Percentiles rank a stretch among this genome's conserved stretches.
phyloP scores from a whole-genome alignment of 2,329 filamentous ascomycete genomes.

The Arthrobotrys iridis region DNA sequence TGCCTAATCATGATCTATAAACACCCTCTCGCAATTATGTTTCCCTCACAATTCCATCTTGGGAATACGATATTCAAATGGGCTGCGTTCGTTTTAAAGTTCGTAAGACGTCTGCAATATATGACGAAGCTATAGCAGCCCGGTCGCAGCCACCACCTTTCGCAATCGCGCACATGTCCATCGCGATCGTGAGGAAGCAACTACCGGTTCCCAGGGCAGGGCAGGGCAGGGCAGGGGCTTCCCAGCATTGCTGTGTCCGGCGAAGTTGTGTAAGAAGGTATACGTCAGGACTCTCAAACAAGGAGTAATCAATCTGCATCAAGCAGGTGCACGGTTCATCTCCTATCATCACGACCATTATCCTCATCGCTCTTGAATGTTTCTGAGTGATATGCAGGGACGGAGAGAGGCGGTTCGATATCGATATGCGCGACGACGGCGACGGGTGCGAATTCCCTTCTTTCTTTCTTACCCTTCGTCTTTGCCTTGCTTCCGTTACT shows the following conservation, averaged over 20 bases:
- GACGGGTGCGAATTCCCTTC: constrained; percentile 5
- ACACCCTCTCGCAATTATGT: background rate
- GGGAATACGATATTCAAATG: background rate
- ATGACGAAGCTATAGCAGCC: constrained; percentile 1
- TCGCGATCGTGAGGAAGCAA: background rate
- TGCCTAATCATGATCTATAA: background rate
- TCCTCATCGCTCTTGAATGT: background rate
- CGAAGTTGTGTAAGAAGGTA: background rate
- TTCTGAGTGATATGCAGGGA: constrained; percentile 4
- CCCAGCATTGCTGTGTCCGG: background rate
- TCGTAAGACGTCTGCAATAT: constrained; percentile 39
- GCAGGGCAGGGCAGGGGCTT: background rate
- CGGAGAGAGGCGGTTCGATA: constrained; percentile 16
- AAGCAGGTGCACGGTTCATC: constrained; percentile 23
- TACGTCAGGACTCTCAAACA: constrained; percentile 4
- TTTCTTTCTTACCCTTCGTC: background rate
- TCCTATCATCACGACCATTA: background rate
- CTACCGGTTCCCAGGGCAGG: background rate
- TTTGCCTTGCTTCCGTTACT: background rate
- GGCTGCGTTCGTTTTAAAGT: constrained; percentile 12
- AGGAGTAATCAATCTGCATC: constrained; percentile 18
- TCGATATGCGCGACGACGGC: constrained; percentile 42
- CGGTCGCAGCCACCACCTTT: constrained; percentile 1
- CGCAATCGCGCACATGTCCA: constrained; percentile 11
- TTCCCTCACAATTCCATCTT: constrained; percentile 3